Evolutionary conservation across 176 grass and related monocot species (phyloP).

Genomic region (Aegilops longissima): DNA sequence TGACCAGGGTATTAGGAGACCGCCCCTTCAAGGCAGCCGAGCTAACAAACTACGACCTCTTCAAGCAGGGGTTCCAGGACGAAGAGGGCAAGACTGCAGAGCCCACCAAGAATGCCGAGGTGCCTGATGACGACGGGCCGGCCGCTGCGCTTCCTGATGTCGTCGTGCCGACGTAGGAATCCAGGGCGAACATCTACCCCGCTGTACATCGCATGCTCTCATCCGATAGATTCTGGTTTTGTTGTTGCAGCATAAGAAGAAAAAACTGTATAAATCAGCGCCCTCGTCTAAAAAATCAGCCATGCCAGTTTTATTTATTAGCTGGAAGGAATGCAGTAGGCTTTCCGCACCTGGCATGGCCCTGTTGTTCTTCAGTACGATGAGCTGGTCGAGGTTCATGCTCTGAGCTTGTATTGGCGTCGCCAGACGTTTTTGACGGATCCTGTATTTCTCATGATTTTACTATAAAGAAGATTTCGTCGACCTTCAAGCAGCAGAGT

Average conservation of each 20-base stretch:
- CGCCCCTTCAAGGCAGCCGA: conserved; percentile 74
- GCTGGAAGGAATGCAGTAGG: conserved; percentile 32
- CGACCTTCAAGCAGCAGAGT: background rate
- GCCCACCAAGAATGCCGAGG: conserved; percentile 16
- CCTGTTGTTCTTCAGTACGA: conserved; percentile 1
- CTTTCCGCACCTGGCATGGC: background rate
- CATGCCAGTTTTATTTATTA: background rate
- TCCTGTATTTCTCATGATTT: conserved; percentile 25
- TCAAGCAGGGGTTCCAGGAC: conserved; percentile 74
- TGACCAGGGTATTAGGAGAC: conserved; percentile 69
- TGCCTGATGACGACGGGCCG: conserved; percentile 40
- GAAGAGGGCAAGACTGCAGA: conserved; percentile 46
- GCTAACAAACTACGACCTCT: conserved; percentile 76
- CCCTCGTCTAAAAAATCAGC: conserved; percentile 31
- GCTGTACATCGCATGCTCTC: conserved; percentile 14
- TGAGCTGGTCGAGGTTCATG: conserved; percentile 29
- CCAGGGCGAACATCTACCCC: background rate
- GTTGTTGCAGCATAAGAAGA: conserved; percentile 43
- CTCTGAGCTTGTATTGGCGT: conserved; percentile 29
- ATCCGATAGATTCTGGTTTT: conserved; percentile 42
- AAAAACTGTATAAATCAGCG: conserved; percentile 50
- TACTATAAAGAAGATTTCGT: conserved; percentile 7
- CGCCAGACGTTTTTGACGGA: conserved; percentile 18
- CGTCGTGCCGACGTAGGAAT: conserved; percentile 57
- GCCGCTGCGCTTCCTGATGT: conserved; percentile 54